phyloP scores from a whole-genome alignment of 1,284 basidiomycete genomes.

The Fomitopsis betulina region DNA sequence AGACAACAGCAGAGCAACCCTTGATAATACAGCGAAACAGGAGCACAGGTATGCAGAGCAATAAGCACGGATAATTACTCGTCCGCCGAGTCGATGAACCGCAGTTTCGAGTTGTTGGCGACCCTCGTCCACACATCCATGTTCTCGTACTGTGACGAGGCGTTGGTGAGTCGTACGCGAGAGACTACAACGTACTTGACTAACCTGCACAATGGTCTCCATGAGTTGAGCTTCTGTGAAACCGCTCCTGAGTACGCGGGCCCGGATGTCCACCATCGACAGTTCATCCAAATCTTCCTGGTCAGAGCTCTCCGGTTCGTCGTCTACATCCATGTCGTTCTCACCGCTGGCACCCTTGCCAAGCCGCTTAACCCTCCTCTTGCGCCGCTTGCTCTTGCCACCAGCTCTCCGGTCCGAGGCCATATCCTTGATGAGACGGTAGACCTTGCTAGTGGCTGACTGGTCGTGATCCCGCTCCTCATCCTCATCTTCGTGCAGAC shows the following conservation, averaged over 20 bases:
- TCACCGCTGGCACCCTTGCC: constrained; percentile 69
- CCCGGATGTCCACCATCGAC: constrained; percentile 80
- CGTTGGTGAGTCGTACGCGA: constrained; percentile 6
- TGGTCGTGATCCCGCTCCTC: constrained; percentile 63
- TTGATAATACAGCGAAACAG: constrained; percentile 17
- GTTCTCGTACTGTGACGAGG: constrained; percentile 67
- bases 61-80: constrained; percentile 1
- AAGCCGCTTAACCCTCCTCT: constrained; percentile 37
- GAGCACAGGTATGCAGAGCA: constrained; percentile 9
- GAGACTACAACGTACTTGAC: constrained; percentile 23
- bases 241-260: constrained; percentile 79
- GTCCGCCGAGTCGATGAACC: constrained; percentile 36
- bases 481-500: constrained; percentile 76
- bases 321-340: constrained; percentile 51
- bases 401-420: constrained; percentile 37
- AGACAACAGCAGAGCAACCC: constrained; percentile 19
- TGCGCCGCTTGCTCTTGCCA: constrained; percentile 32
- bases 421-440: constrained; percentile 88
- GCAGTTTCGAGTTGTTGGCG: constrained; percentile 73
- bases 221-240: constrained; percentile 89
- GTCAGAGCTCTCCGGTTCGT: constrained; percentile 34
- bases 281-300: constrained; percentile 66
- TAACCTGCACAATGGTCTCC: constrained; percentile 75
- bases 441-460: constrained; percentile 80
- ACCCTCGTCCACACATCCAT: constrained; percentile 73